Conservation (phyloP, 2,329 filamentous ascomycete genomes). For the Chaetothyriales sp. region DNA sequence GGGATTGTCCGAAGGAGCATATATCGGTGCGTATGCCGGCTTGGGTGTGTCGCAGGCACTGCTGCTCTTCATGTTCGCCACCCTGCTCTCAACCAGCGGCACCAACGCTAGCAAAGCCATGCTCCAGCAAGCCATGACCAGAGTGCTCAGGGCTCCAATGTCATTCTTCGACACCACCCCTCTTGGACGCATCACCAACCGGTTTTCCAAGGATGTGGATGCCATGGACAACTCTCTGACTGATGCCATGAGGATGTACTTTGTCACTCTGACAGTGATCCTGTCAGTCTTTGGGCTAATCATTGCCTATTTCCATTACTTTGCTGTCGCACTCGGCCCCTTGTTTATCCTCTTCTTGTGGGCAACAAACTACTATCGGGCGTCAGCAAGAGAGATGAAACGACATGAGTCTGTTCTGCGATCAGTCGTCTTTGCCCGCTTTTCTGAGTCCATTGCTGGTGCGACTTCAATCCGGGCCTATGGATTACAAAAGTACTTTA, state of each 20-base stretch:
- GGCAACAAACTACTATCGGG: conserved; percentile 72
- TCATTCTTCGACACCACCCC: conserved; percentile 96
- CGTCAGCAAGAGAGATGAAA: conserved; percentile 87
- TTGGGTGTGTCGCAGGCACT: conserved; percentile 57
- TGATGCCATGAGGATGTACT: conserved; percentile 85
- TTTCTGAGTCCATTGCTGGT: conserved; percentile 73
- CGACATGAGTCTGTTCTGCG: conserved; percentile 81
- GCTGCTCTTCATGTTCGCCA: conserved; percentile 66
- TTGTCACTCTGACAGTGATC: conserved; percentile 70
- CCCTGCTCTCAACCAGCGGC: conserved; percentile 60
- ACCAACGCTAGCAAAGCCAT: conserved; percentile 71
- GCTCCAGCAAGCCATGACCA: conserved; percentile 62
- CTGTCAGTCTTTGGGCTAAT: conserved; percentile 73
- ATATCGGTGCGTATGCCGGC: conserved; percentile 55
- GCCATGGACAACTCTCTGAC: conserved; percentile 89
- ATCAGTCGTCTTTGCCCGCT: conserved; percentile 77
- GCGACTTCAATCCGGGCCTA: conserved; percentile 81
- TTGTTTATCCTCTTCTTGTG: conserved; percentile 66
- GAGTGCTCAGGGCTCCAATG: conserved; percentile 57
- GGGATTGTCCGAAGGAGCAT: conserved; percentile 48
- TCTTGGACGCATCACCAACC: conserved; percentile 85
- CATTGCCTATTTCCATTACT: conserved; percentile 91
- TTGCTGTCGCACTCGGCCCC: conserved; percentile 52
- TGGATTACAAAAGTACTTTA: conserved; percentile 62
- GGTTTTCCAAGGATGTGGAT: conserved; percentile 88